These are phyloP conservation scores for Mycena alexandri DNA, from an alignment of 768 basidiomycete genomes.

Conservation along the genomic window DNA sequence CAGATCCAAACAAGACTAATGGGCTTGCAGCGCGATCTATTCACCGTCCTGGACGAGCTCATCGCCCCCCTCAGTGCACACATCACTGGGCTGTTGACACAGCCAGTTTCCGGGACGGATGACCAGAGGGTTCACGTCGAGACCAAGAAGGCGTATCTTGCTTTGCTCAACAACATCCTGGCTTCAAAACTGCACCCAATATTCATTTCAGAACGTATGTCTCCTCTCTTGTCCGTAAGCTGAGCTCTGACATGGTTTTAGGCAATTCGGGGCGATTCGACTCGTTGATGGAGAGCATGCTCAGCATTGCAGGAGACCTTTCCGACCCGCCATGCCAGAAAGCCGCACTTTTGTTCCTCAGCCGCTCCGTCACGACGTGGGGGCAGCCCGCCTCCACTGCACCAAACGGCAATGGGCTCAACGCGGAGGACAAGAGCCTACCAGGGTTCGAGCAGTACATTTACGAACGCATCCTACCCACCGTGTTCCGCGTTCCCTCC, in stretches of 20 bases:
- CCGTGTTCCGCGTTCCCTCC: constrained; percentile 86
- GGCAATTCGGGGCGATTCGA: constrained; percentile 75
- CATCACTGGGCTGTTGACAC: constrained; percentile 82
- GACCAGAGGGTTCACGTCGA: constrained; percentile 82
- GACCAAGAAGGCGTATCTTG: constrained; percentile 91
- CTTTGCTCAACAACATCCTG: constrained; percentile 85
- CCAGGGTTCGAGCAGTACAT: constrained; percentile 95
- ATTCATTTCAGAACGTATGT: constrained; percentile 89
- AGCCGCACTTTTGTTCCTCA: constrained; percentile 84
- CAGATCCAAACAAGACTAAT: constrained; percentile 12
- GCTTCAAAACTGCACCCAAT: constrained; percentile 84
- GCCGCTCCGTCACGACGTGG: constrained; percentile 76
- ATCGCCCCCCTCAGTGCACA: constrained; percentile 89
- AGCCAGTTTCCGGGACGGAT: constrained; percentile 89
- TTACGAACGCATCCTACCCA: constrained; percentile 87
- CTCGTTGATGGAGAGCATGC: constrained; percentile 79
- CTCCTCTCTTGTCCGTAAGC: not conserved
- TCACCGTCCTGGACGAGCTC: constrained; percentile 90
- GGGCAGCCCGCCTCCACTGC: constrained; percentile 60
- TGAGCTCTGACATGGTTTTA: constrained; percentile 33
- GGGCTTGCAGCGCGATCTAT: constrained; percentile 79
- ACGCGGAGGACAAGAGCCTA: constrained; percentile 56
- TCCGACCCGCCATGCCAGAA: constrained; percentile 84
- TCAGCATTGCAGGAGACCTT: constrained; percentile 78
- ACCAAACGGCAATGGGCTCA: constrained; percentile 49